phyloP scores from a whole-genome alignment of 208 protist genomes.

The Leishmania aethiopica region DNA sequence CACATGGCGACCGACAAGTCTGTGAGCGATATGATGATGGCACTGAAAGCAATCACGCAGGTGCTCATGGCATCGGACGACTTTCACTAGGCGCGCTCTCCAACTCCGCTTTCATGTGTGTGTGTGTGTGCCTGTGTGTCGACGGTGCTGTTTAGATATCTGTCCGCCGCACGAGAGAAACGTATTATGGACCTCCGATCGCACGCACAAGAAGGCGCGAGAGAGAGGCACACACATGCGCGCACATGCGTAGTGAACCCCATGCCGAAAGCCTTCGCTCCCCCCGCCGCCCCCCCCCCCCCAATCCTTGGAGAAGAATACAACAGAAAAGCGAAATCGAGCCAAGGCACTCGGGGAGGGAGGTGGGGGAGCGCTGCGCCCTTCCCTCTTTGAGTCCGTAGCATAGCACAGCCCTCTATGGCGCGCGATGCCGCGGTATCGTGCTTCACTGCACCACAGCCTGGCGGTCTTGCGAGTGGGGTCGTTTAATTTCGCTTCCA shows the following conservation, averaged over 20 bases:
- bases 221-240: background rate
- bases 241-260: background rate
- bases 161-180: background rate
- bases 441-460: background rate
- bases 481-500: background rate
- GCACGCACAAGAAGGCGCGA: background rate
- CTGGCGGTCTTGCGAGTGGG: background rate
- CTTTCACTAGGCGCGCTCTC: slow-evolving; percentile 29
- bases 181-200: background rate
- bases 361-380: background rate
- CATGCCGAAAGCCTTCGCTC: background rate
- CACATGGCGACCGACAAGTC: slow-evolving; percentile 55
- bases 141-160: background rate
- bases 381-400: background rate
- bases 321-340: background rate
- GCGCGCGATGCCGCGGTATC: background rate
- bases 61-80: slow-evolving; percentile 81
- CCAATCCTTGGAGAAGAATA: background rate
- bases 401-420: background rate
- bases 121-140: background rate
- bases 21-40: slow-evolving; percentile 60
- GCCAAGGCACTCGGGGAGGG: background rate
- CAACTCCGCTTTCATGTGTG: background rate
- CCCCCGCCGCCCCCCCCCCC: too few relatives aligned
- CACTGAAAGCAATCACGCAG: slow-evolving; percentile 71